Base-by-base conservation (phyloP, 768 basidiomycete genomes). In the Russula vinacea region DNA sequence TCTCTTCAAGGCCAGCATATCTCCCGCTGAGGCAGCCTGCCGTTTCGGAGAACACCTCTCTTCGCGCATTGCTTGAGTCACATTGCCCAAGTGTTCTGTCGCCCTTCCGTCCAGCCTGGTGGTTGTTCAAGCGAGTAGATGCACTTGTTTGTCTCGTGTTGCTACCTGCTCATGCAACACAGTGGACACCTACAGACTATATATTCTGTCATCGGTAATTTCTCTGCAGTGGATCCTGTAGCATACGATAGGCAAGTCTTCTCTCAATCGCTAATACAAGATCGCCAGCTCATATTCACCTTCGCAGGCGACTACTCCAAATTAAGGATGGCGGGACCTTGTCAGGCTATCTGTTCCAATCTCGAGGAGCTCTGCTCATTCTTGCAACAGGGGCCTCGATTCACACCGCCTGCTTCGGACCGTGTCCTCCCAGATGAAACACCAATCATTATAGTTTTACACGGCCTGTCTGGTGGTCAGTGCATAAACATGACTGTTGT, bases 121-220 rank as follows among this genome's bases (percentile, higher is more conserved):
- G 73, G 75, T 66, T 75, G 11, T 68, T 65, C 45, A 73, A 62
- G 74, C 73, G 51, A 55, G 72, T 60, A 11, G 42, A 55, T 44
- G 32, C 37, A 24, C 14, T 47, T 8, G 45, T 13, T 47, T 11
- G 26, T 51, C 14, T 52, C 2, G 13, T 2, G 29, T 54, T 24
- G 1, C 55, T 24, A 22, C 47, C 37, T 67, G 47, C 45, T 39
- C 49, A 49, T 17, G 13, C 24, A 33, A 24, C 17, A 32, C 62
- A 86, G 85, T 71, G 86, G 85, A 4, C 85, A 89, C 71, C 67
- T 87, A 11, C 86, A 88, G 67, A 88, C 87, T 1, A 70, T 82
- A 17, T 86, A 85, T 58, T 82, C 80, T 58, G 84, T 84, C 1
- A 35, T 83, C 6, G 86, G 84, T 4, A 79, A 88, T 70, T 87